Evolutionary conservation across 2,329 filamentous ascomycete genomes (phyloP).

Genomic region (Arthrobotrys conoides): DNA sequence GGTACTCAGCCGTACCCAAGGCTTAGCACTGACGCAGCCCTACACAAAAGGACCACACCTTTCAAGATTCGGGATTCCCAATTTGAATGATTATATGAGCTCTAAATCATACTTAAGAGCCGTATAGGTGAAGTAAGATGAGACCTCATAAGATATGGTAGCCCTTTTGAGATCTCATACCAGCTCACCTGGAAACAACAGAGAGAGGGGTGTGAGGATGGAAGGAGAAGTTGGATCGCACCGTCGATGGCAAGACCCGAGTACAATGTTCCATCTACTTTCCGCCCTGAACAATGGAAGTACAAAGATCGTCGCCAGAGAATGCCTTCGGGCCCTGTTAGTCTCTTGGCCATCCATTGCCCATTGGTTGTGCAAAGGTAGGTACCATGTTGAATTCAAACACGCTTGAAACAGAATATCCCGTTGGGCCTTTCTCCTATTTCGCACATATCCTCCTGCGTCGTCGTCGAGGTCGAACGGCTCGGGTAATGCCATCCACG

Average conservation of each 20-base stretch:
- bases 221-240: slow-evolving; percentile 47
- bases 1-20: slow-evolving; percentile 49
- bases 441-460: slow-evolving; percentile 48
- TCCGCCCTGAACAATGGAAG: slow-evolving; percentile 34
- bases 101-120: slow-evolving; percentile 2
- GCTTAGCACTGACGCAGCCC: slow-evolving; percentile 60
- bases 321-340: slow-evolving; percentile 26
- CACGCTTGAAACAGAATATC: slow-evolving; percentile 58
- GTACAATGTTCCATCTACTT: slow-evolving; percentile 41
- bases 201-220: not conserved
- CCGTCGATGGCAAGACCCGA: slow-evolving; percentile 23
- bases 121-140: slow-evolving; percentile 50
- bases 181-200: slow-evolving; percentile 3
- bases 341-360: slow-evolving; percentile 45
- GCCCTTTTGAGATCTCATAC: slow-evolving; percentile 16
- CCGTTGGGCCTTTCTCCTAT: slow-evolving; percentile 58
- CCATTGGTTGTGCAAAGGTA: slow-evolving; percentile 48
- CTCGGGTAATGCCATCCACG: slow-evolving; percentile 42
- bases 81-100: slow-evolving; percentile 27
- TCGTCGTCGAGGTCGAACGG: slow-evolving; percentile 30
- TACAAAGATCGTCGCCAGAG: slow-evolving; percentile 49
- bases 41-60: slow-evolving; percentile 36
- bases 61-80: slow-evolving; percentile 11
- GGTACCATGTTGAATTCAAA: slow-evolving; percentile 58
- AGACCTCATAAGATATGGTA: slow-evolving; percentile 44